Percentiles rank a stretch among this genome's conserved stretches.
These are phyloP conservation scores for Mycena albidolilacea DNA, from an alignment of 768 basidiomycete genomes.

Conservation along the genomic window DNA sequence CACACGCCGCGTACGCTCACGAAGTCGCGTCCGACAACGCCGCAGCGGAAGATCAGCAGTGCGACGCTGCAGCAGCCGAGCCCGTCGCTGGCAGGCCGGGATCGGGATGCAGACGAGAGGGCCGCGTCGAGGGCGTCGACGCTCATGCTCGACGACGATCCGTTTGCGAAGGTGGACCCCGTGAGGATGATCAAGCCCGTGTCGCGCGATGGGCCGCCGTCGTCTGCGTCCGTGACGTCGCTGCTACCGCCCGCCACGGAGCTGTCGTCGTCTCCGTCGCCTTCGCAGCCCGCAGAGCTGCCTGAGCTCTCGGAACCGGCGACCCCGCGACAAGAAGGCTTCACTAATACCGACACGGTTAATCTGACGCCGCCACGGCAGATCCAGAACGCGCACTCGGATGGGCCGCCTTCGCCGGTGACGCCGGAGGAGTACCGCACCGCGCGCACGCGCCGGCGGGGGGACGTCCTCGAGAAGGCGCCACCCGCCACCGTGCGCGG, in stretches of 20 bases:
- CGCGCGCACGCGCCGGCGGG: conserved; percentile 58
- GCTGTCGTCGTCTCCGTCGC: conserved; percentile 10
- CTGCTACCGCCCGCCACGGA: not conserved
- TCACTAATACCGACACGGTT: conserved; percentile 20
- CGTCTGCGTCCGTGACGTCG: not conserved
- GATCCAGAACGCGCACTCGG: conserved; percentile 3
- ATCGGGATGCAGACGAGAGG: conserved; percentile 37
- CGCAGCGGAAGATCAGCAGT: conserved; percentile 33
- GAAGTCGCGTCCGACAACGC: conserved; percentile 32
- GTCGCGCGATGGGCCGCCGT: conserved; percentile 27
- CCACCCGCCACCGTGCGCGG: conserved; percentile 54
- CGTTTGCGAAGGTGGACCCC: conserved; percentile 70
- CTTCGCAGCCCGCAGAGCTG: conserved; percentile 13
- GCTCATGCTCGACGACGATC: conserved; percentile 63
- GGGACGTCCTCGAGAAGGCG: conserved; percentile 56
- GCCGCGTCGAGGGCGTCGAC: conserved; percentile 51
- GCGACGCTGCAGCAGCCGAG: conserved; percentile 32
- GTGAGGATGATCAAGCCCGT: conserved; percentile 58
- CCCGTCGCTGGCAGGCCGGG: conserved; percentile 9
- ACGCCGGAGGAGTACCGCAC: conserved; percentile 44
- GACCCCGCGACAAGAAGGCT: conserved; percentile 31
- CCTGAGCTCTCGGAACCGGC: conserved; percentile 20
- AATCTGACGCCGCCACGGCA: conserved; percentile 36
- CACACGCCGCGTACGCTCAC: conserved; percentile 21
- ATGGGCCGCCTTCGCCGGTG: conserved; percentile 38